phyloP scores from a whole-genome alignment of 371 early-diverging fungal species.

The Mucor mucedo region DNA sequence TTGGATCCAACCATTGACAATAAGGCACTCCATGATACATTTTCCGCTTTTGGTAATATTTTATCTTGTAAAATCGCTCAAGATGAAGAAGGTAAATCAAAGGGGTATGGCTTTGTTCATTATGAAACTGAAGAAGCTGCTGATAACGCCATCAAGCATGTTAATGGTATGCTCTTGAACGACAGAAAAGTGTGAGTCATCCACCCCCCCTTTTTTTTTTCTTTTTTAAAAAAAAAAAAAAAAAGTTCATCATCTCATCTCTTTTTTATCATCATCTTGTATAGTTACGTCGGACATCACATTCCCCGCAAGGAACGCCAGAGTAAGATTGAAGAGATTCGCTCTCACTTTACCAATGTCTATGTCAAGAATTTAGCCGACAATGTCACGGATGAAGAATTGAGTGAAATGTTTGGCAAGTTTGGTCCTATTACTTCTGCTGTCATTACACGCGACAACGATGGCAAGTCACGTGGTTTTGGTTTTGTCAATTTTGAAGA shows the following conservation, averaged over 20 bases:
- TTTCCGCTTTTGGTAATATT: constrained; percentile 92
- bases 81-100: constrained; percentile 75
- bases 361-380: constrained; percentile 92
- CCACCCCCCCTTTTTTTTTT: neutral
- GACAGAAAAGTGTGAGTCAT: constrained; percentile 73
- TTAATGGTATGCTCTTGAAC: constrained; percentile 94
- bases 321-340: constrained; percentile 77
- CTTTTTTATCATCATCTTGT: neutral
- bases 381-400: constrained; percentile 74
- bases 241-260: neutral
- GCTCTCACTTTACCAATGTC: constrained; percentile 87
- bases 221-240: neutral
- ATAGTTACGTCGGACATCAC: constrained; percentile 76
- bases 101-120: constrained; percentile 98
- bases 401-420: constrained; percentile 69
- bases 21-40: constrained; percentile 95
- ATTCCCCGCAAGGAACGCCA: constrained; percentile 83
- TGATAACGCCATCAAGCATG: constrained; percentile 83
- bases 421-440: constrained; percentile 83
- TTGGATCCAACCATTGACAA: constrained; percentile 94
- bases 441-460: constrained; percentile 64
- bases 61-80: constrained; percentile 92
- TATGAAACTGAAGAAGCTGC: constrained; percentile 90
- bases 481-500: constrained; percentile 91
- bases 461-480: constrained; percentile 79